Conservation (phyloP, 768 basidiomycete species). For the Tricholoma sp. region DNA sequence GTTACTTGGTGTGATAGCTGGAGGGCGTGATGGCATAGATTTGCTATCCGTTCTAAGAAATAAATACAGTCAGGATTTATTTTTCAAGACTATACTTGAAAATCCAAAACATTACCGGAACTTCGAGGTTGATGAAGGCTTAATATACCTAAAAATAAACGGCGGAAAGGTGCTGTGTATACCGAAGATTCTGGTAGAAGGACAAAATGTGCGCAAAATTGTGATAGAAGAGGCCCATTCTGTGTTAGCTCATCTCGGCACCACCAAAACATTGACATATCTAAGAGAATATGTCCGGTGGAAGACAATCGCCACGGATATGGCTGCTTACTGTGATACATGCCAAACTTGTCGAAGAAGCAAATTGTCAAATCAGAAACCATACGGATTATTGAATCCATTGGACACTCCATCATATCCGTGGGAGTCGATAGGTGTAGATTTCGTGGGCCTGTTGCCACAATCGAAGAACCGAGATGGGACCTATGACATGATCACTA, state of each 20-base stretch:
- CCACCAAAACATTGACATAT: conserved; percentile 26
- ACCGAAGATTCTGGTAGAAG: conserved; percentile 9
- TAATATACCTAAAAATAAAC: conserved; percentile 11
- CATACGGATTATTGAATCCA: conserved; percentile 16
- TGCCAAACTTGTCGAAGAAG: conserved; percentile 7
- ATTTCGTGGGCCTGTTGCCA: conserved; percentile 16
- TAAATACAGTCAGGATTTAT: too few relatives aligned
- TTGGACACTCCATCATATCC: background rate
- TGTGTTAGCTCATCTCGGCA: conserved; percentile 30
- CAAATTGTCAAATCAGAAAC: conserved; percentile 14
- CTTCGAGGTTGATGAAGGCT: conserved; percentile 7
- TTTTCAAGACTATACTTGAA: too few relatives aligned
- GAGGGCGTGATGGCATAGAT: background rate
- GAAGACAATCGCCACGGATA: conserved; percentile 10
- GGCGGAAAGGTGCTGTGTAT: conserved; percentile 11
- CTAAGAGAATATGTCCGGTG: conserved; percentile 30
- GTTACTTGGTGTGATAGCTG: background rate
- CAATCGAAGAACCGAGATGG: conserved; percentile 8
- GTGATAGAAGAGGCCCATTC: conserved; percentile 31
- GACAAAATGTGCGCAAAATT: conserved; percentile 15
- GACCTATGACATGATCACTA: background rate
- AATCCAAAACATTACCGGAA: conserved; percentile 2
- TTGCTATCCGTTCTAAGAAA: background rate
- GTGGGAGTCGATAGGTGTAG: background rate
- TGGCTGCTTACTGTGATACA: conserved; percentile 20